phyloP scores from a whole-genome alignment of 139 green algal genomes.

The Chlamydomonas schloesseri region DNA sequence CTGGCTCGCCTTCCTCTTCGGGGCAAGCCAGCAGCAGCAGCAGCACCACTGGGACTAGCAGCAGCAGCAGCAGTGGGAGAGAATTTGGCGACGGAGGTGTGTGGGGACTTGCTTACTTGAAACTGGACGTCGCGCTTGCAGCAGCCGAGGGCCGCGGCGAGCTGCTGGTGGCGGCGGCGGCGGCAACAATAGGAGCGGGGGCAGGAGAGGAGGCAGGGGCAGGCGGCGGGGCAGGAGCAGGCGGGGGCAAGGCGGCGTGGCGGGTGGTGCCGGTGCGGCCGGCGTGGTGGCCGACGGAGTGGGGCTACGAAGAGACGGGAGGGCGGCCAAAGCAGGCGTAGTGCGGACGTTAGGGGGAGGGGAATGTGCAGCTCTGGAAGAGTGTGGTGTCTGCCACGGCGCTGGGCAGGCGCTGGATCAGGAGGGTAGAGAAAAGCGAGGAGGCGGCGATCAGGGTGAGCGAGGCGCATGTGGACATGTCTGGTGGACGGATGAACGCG shows the following conservation, averaged over 20 bases:
- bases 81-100: slow-evolving; percentile 15
- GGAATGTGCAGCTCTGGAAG: no score
- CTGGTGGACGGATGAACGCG: no score
- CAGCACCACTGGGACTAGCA: no score
- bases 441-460: no score
- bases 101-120: slow-evolving; percentile 62
- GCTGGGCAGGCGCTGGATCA: no score
- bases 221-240: not conserved
- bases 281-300: slow-evolving; percentile 63
- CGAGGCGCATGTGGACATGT: no score
- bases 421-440: no score
- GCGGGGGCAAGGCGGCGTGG: not conserved
- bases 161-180: not conserved
- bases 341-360: no score
- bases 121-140: slow-evolving; percentile 43
- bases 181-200: no score
- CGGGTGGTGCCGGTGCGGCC: slow-evolving; percentile 42
- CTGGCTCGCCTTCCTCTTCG: slow-evolving; percentile 7
- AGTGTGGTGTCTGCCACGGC: no score
- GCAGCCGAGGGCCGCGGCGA: not conserved
- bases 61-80: no score
- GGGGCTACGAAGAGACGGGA: slow-evolving; percentile 51
- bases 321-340: not conserved
- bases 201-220: not conserved
- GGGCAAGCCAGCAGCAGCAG: no score